Conservation (phyloP, 768 basidiomycete species). For the Dacryopinax primogenitus region DNA sequence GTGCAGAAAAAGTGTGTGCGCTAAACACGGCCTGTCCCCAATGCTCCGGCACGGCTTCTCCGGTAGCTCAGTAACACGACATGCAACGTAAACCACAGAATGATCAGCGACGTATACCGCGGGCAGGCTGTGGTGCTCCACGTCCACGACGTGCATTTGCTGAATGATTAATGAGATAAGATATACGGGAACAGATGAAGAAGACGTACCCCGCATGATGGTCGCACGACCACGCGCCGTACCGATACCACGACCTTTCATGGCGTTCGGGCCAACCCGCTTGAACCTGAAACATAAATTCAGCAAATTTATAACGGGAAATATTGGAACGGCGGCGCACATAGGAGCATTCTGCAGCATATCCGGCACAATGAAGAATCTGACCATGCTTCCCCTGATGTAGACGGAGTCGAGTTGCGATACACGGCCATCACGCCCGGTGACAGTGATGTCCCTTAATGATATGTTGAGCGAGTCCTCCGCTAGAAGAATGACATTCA, state of each 20-base stretch:
- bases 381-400: slow-evolving; percentile 93
- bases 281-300: slow-evolving; percentile 64
- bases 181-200: slow-evolving; percentile 14
- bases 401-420: slow-evolving; percentile 98
- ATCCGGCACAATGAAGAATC: slow-evolving; percentile 98
- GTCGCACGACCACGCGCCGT: slow-evolving; percentile 97
- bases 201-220: slow-evolving; percentile 81
- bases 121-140: neutral
- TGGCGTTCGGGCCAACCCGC: slow-evolving; percentile 92
- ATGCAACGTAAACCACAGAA: neutral
- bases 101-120: neutral
- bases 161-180: slow-evolving; percentile 11
- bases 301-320: neutral
- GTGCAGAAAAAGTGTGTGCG: neutral
- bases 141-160: slow-evolving; percentile 4
- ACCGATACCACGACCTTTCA: slow-evolving; percentile 97
- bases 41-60: neutral
- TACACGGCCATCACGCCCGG: slow-evolving; percentile 92
- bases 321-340: slow-evolving; percentile 37
- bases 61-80: neutral
- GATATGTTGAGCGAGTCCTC: slow-evolving; percentile 98
- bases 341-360: slow-evolving; percentile 99
- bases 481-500: slow-evolving; percentile 39
- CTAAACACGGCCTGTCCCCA: neutral
- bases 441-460: slow-evolving; percentile 91